These are phyloP conservation scores for Ceratobasidium sp. DNA, from an alignment of 1,284 basidiomycete species.

Conservation along the genomic window DNA sequence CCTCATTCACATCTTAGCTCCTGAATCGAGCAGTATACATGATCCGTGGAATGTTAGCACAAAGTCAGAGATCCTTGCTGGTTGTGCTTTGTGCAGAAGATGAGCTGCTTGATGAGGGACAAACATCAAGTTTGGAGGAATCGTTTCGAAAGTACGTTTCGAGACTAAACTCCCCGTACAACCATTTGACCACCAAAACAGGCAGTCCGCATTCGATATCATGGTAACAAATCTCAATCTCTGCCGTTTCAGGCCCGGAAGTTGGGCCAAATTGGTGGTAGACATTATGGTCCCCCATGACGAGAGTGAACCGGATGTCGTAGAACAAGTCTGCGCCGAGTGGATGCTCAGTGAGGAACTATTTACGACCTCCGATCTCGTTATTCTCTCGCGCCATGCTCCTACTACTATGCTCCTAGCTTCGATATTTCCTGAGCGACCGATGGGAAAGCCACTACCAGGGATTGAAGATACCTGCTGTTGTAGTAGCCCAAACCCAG, in stretches of 20 bases:
- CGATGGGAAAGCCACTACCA: background rate
- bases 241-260: no score
- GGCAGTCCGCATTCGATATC: background rate
- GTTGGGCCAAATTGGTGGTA: no score
- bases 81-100: constrained; percentile 1
- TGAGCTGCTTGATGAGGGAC: background rate
- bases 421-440: background rate
- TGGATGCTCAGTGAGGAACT: background rate
- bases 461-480: background rate
- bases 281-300: no score
- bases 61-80: background rate
- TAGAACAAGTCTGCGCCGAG: background rate
- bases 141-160: background rate
- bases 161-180: background rate
- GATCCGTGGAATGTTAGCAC: background rate
- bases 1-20: background rate
- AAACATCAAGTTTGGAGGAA: background rate
- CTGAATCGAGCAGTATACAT: background rate
- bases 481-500: no score
- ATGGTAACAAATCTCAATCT: no score
- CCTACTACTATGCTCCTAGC: background rate
- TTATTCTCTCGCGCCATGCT: background rate
- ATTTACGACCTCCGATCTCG: background rate
- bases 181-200: background rate
- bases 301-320: no score